Evolutionary conservation across 1,284 basidiomycete genomes (phyloP).

Genomic region (Kwoniella shivajii): DNA sequence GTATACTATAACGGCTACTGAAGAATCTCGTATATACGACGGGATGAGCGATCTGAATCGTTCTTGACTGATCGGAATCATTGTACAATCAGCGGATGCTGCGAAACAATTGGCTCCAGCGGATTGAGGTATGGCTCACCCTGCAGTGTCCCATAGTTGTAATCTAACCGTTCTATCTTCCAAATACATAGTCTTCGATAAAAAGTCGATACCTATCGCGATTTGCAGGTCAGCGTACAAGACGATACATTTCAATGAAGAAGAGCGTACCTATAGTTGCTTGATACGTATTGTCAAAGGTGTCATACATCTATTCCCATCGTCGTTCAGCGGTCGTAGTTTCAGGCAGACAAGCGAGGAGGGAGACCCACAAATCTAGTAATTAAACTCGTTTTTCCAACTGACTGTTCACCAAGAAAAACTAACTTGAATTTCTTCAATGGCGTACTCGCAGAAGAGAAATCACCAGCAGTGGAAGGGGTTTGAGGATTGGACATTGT

Average conservation of each 20-base stretch:
- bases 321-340: too few species aligned
- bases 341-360: background rate
- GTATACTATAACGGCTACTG: constrained; percentile 96
- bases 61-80: constrained; percentile 57
- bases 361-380: constrained; percentile 70
- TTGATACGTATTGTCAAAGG: constrained; percentile 99
- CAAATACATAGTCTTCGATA: constrained; percentile 99
- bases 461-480: constrained; percentile 21
- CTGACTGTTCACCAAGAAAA: constrained; percentile 87
- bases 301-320: constrained; percentile 95
- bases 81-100: background rate
- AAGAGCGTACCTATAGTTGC: constrained; percentile 76
- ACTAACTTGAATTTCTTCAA: constrained; percentile 97
- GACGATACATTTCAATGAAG: background rate
- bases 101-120: background rate
- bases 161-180: constrained; percentile 97
- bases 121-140: too few species aligned
- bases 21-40: constrained; percentile 98
- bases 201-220: constrained; percentile 80
- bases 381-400: constrained; percentile 96
- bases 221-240: background rate
- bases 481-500: constrained; percentile 3
- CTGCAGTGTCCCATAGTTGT: constrained; percentile 91
- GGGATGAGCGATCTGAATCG: constrained; percentile 97
- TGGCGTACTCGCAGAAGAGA: constrained; percentile 56